These are phyloP conservation scores for Yamadazyma nakazawae DNA, from an alignment of 805 yeast species.

Conservation along the genomic window DNA sequence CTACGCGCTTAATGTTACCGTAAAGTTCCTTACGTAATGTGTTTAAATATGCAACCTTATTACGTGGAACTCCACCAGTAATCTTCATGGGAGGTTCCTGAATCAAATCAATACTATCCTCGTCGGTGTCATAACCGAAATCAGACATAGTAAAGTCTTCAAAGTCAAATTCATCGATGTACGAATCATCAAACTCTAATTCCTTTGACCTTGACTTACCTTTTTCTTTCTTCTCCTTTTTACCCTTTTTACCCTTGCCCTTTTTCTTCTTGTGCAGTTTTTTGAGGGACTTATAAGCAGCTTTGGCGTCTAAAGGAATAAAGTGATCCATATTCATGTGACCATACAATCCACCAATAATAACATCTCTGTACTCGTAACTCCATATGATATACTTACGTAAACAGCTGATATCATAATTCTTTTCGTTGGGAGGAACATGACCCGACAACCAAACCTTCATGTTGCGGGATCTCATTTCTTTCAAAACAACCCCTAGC, in stretches of 20 bases:
- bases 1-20: constrained; percentile 44
- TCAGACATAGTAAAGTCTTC: constrained; percentile 1
- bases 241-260: neutral
- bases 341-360: constrained; percentile 80
- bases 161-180: neutral
- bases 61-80: constrained; percentile 57
- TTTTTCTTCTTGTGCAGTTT: constrained; percentile 14
- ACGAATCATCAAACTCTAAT: neutral
- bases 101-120: constrained; percentile 12
- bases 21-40: constrained; percentile 52
- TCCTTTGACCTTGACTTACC: neutral
- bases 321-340: constrained; percentile 91
- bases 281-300: constrained; percentile 56
- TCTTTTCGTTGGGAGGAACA: constrained; percentile 82
- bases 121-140: constrained; percentile 20
- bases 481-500: constrained; percentile 73
- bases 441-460: constrained; percentile 89
- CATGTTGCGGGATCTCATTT: constrained; percentile 67
- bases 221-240: constrained; percentile 1
- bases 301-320: constrained; percentile 67
- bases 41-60: constrained; percentile 64
- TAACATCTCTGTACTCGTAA: constrained; percentile 78
- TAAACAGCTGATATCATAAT: constrained; percentile 68
- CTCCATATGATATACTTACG: constrained; percentile 78
- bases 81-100: constrained; percentile 14